Percentiles rank a stretch among this genome's conserved stretches.
Evolutionary conservation across 164 flowering plant species (phyloP).

Genomic region (Macadamia tetraphylla): DNA sequence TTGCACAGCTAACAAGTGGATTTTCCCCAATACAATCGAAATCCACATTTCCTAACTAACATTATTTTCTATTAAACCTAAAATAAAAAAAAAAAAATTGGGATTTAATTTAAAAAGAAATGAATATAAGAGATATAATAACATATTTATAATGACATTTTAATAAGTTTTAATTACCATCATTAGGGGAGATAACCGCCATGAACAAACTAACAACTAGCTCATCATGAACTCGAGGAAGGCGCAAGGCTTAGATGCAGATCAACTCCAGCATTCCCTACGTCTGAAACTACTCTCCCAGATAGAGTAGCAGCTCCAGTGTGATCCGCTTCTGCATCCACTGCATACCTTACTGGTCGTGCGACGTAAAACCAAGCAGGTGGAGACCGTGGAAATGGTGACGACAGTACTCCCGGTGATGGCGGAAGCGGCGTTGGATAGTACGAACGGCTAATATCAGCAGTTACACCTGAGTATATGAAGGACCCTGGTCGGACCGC

Average conservation of each 20-base stretch:
- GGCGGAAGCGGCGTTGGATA: conserved; percentile 11
- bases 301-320: not conserved
- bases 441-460: conserved; percentile 1
- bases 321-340: not conserved
- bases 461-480: not conserved
- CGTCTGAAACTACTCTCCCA: conserved; percentile 4
- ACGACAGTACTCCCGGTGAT: conserved; percentile 13
- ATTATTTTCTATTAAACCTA: no score
- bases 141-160: no score
- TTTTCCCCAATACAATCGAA: no score
- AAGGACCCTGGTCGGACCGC: conserved; percentile 23
- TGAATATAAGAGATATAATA: no score
- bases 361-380: conserved; percentile 20
- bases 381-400: conserved; percentile 11
- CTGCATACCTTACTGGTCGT: conserved; percentile 11
- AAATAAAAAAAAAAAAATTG: no score
- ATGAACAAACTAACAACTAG: not conserved
- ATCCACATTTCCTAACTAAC: no score
- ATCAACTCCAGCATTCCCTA: conserved; percentile 28
- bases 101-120: no score
- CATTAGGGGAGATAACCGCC: no score
- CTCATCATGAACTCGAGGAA: conserved; percentile 13
- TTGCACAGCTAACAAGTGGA: no score
- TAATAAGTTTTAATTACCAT: no score
- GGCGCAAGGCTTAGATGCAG: conserved; percentile 39